Conservation (phyloP, 306 rosid genomes). For the Prosopis cineraria region DNA sequence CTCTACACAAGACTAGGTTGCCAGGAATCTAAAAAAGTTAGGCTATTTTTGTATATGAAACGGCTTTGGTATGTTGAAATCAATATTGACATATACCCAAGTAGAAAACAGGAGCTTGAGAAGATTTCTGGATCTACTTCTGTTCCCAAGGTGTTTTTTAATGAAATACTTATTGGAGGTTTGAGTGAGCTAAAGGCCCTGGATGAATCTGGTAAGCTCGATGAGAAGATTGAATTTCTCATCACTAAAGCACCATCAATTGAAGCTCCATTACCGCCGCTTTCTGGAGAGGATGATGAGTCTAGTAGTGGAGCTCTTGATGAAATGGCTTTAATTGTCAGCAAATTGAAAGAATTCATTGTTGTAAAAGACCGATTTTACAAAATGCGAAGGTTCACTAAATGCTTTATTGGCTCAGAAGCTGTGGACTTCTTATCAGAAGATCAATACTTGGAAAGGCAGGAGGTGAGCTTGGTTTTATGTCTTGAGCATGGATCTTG, state of each 20-base stretch:
- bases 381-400: constrained; percentile 71
- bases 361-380: constrained; percentile 61
- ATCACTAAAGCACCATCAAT: constrained; percentile 57
- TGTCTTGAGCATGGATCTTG: constrained; percentile 3
- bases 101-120: constrained; percentile 71
- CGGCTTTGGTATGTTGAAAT: constrained; percentile 74
- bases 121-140: constrained; percentile 60
- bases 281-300: constrained; percentile 84
- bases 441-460: constrained; percentile 88
- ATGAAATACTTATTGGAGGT: constrained; percentile 71
- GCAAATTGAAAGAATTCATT: constrained; percentile 74
- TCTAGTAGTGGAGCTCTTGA: constrained; percentile 70
- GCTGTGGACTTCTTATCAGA: constrained; percentile 82
- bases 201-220: constrained; percentile 63
- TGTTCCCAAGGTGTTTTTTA: constrained; percentile 77
- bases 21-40: constrained; percentile 61
- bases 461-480: constrained; percentile 60
- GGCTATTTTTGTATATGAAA: constrained; percentile 59
- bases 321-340: constrained; percentile 73
- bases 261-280: constrained; percentile 78
- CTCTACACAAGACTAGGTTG: constrained; percentile 77
- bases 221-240: constrained; percentile 75
- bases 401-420: constrained; percentile 67
- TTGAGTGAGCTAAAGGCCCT: constrained; percentile 53
- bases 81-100: constrained; percentile 70